These are phyloP conservation scores for Brassica juncea DNA, from an alignment of 345 rosid species.

Conservation along the genomic window DNA sequence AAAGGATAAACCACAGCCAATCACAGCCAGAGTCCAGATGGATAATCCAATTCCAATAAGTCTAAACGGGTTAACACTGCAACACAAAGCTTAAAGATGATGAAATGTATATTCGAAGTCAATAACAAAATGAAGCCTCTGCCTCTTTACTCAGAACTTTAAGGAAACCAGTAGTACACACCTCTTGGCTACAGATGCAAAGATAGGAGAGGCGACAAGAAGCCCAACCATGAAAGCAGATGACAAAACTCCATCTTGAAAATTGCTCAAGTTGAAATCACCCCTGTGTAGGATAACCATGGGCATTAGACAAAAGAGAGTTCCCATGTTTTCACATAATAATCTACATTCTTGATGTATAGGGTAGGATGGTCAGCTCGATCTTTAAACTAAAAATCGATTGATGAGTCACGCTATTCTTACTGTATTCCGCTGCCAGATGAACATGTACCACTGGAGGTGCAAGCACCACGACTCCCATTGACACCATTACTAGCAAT, in stretches of 20 bases:
- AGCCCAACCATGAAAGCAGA: slow-evolving; percentile 99
- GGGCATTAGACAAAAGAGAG: no score
- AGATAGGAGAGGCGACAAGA: slow-evolving; percentile 85
- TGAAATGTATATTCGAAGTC: background rate
- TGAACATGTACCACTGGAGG: slow-evolving; percentile 68
- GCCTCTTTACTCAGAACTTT: background rate
- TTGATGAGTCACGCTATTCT: slow-evolving; percentile 33
- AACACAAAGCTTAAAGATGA: slow-evolving; percentile 9
- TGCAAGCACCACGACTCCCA: slow-evolving; percentile 68
- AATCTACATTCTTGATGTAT: background rate
- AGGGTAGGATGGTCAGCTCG: background rate
- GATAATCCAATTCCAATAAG: slow-evolving; percentile 91
- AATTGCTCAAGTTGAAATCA: slow-evolving; percentile 73
- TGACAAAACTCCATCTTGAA: slow-evolving; percentile 86
- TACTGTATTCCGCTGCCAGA: slow-evolving; percentile 93
- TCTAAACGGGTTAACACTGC: slow-evolving; percentile 89
- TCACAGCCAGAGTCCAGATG: slow-evolving; percentile 78
- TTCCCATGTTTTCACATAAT: background rate
- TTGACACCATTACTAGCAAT: slow-evolving; percentile 98
- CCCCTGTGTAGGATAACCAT: slow-evolving; percentile 54
- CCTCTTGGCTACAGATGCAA: slow-evolving; percentile 92
- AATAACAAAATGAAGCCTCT: background rate
- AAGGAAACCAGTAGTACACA: slow-evolving; percentile 26
- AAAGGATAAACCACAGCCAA: slow-evolving; percentile 83
- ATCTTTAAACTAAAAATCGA: background rate